Base-by-base conservation (phyloP, 1,139 yeast genomes). In the Yamadazyma diddensiae region DNA sequence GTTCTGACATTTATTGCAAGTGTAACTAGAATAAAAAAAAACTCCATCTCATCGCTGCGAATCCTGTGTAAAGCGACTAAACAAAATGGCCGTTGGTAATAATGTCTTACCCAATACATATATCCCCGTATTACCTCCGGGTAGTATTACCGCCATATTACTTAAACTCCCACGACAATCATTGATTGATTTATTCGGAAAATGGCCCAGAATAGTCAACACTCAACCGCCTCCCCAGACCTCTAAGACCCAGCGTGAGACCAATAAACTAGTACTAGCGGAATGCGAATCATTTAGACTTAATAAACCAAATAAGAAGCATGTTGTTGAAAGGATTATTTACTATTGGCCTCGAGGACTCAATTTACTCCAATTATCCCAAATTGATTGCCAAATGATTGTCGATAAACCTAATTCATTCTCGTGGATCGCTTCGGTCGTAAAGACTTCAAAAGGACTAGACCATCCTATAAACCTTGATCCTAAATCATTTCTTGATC, bases 331-430 rank as follows among this genome's bases (percentile, higher is more conserved):
- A 37, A 57, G 58, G 29, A 59, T 82, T 10, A 41, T 80, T 6
- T 64, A 61, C 24, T 76, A 65, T 47, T 84, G 88, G 79, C 64
- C 73, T 1, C 47, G 59, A 3, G 94, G 94, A 0, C 55, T 84
- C 30, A 83, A 80, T 45, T 55, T 83, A 5, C 63, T 77, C 13
- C 95, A 85, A 49, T 52, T 79, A 28, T 82, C 94, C 0, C 90
- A 83, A 43, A 58, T 83, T 6, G 94, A 85, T 46, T 74, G 83
- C 37, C 83, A 79, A 44, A 50, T 71, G 28, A 61, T 83, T 24
- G 72, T 82, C 4, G 82, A 79, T 44, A 67, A 70, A 30, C 80
- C 85, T 0, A 57, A 60, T 26, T 42, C 64, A 1, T 71, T 63
- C 43, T 55, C 55, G 15, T 84, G 94, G 90, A 60, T 70, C 3